These are phyloP conservation scores for Lasiodiplodia sp. DNA, from an alignment of 2,329 filamentous ascomycete species.

Conservation along the genomic window DNA sequence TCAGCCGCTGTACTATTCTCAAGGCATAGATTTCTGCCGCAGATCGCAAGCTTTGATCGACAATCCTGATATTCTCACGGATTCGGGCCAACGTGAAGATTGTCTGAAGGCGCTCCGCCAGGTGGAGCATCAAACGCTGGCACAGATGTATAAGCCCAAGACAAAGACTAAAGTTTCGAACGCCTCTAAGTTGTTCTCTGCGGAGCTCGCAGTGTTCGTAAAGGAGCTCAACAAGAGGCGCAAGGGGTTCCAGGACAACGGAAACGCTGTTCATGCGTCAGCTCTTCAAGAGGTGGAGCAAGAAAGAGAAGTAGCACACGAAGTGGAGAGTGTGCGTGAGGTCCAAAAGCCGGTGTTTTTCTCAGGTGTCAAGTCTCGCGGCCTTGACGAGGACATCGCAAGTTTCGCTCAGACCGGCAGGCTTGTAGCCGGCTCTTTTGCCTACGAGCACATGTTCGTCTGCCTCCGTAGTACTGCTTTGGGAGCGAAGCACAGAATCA, in stretches of 20 bases:
- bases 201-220: not conserved
- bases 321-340: constrained; percentile 65
- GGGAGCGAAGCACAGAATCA: constrained; percentile 46
- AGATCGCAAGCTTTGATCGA: constrained; percentile 59
- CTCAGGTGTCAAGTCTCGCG: constrained; percentile 51
- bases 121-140: constrained; percentile 63
- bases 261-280: constrained; percentile 55
- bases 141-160: constrained; percentile 62
- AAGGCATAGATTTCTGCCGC: constrained; percentile 67
- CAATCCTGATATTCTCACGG: constrained; percentile 51
- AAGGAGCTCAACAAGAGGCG: constrained; percentile 46
- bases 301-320: constrained; percentile 64
- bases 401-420: constrained; percentile 56
- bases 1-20: constrained; percentile 64
- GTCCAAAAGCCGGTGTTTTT: constrained; percentile 57
- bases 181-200: constrained; percentile 30
- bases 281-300: constrained; percentile 66
- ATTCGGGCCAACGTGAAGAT: constrained; percentile 42
- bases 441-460: constrained; percentile 14
- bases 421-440: constrained; percentile 35
- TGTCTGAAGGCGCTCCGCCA: constrained; percentile 59
- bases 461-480: constrained; percentile 43
- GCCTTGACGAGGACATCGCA: constrained; percentile 57
- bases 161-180: not conserved
- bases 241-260: constrained; percentile 52